Evolutionary conservation across 108 stramenopile species (phyloP), one percentile per base, ranked within the genome.

Genomic region (Skeletonema potamos): DNA sequence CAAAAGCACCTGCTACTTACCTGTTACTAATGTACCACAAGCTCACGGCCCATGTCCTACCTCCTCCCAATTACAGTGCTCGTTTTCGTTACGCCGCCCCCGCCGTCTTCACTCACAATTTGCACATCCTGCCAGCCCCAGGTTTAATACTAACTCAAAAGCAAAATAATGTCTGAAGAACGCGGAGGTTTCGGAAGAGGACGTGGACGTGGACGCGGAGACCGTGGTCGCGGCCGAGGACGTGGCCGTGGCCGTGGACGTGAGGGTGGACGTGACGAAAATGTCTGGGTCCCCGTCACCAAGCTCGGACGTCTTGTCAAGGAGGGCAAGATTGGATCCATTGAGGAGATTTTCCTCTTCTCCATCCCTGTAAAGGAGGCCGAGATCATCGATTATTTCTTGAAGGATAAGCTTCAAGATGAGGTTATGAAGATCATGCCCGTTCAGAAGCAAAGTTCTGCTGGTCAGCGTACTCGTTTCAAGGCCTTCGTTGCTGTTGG

Each of bases 381-480:
- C 57, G 97, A 99, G 81, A 99, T 99, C 79, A 97, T 99, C 70
- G 99, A 99, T 73, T 91, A 86, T 78, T 96, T 96, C 86, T 82
- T 95, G 57, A 92, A 93, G 87, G 96, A 96, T 76, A 92, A 93
- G 84, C 97, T 99, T 62, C 93, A 95, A 74, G 99, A 99, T 80
- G 99, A 99, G 85, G 99, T 99, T 61, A 99, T 99, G 99, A 99
- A 98, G 95, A 99, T 99, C 94, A 97, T 99, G 97, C 98, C 99
- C 41, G 99, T 99, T 55, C 99, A 99, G 93, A 98, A 98, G 93
- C 96, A 97, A 85, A 96, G 97, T 58, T 94, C 96, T 22, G 99
- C 99, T 59, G 99, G 99, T 86, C 99, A 99, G 91, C 91, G 98
- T 64, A 99, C 99, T 46, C 91, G 99, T 24, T 99, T 99, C 94